Evolutionary conservation across 192 early-diverging fungal species (phyloP), one percentile per base, ranked within the genome.

Genomic region (Gryganskiella cystojenkinii): DNA sequence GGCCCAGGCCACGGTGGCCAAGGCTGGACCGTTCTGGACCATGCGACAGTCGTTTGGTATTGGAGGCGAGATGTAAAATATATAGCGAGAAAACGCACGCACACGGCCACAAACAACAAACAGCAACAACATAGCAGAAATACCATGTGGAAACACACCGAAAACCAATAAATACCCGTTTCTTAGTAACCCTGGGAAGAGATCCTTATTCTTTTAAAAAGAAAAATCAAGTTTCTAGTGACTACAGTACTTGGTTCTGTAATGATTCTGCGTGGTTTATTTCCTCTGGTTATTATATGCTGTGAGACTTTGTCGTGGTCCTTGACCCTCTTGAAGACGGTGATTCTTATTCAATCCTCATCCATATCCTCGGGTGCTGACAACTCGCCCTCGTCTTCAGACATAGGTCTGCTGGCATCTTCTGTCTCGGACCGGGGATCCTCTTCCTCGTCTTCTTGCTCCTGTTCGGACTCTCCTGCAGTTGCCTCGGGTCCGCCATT

Each of bases 311-410:
- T n/a, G n/a, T n/a, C n/a, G n/a, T n/a, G n/a, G n/a, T n/a, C n/a
- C n/a, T n/a, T n/a, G n/a, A n/a, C n/a, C n/a, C n/a, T n/a, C n/a
- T n/a, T n/a, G n/a, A n/a, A n/a, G n/a, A n/a, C n/a, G n/a, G n/a
- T 31, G 19, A 8, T 15, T 31, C 34, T 56, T 40, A 44, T 6
- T 61, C 44, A 71, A 47, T 78, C 74, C 27, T 78, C 61, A 19
- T 78, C 74, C 74, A 78, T 78, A 37, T 69, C 74, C 8, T 78
- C 74, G 15, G 65, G 66, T 20, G 40, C 56, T 25, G 74, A 78
- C 30, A 64, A 60, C 13, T 67, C 58, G 28, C 30, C 50, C n/a
- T 78, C 74, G 25, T 78, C 74, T 20, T 78, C 74, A 3, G 74
- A 78, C 46, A 64, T 53, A 9, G 66, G 74, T 17, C 61, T 28